A percentile compares a stretch with the other conserved stretches of the same genome.
These are phyloP conservation scores for Boechera divaricarpa DNA, from an alignment of 345 rosid genomes.

Conservation along the genomic window DNA sequence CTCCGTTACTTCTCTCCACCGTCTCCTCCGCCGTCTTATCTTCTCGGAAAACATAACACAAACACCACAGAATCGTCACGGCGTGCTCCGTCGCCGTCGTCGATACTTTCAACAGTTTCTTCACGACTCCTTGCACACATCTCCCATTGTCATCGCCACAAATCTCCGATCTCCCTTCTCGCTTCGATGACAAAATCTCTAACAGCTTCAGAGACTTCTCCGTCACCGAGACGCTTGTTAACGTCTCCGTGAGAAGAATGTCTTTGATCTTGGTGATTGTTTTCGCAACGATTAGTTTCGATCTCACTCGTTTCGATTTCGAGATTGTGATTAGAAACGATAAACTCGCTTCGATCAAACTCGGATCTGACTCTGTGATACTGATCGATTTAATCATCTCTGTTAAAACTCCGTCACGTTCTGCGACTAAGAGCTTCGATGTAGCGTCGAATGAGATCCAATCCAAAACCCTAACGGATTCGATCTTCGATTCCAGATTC, in stretches of 20 bases:
- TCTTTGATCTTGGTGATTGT: slow-evolving; percentile 51
- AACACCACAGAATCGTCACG: slow-evolving; percentile 79
- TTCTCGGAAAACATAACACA: slow-evolving; percentile 72
- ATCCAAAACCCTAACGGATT: slow-evolving; percentile 62
- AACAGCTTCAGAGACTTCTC: slow-evolving; percentile 79
- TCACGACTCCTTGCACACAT: slow-evolving; percentile 70
- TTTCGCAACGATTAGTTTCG: slow-evolving; percentile 50
- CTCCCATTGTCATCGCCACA: slow-evolving; percentile 37
- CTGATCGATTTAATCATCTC: slow-evolving; percentile 52
- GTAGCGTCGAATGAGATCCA: slow-evolving; percentile 58
- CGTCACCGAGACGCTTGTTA: slow-evolving; percentile 45
- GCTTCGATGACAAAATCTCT: slow-evolving; percentile 60
- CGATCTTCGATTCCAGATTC: slow-evolving; percentile 56
- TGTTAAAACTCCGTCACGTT: slow-evolving; percentile 56
- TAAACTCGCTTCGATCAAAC: slow-evolving; percentile 61
- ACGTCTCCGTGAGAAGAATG: slow-evolving; percentile 43
- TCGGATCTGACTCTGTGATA: slow-evolving; percentile 50
- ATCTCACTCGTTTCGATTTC: slow-evolving; percentile 55
- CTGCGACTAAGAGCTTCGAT: slow-evolving; percentile 62
- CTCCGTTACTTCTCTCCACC: slow-evolving; percentile 66
- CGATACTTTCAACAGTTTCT: slow-evolving; percentile 75
- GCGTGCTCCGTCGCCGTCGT: slow-evolving; percentile 78
- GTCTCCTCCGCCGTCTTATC: slow-evolving; percentile 55
- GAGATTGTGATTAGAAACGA: slow-evolving; percentile 65
- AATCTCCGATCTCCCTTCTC: slow-evolving; percentile 71